Base-by-base conservation (phyloP, 2,329 filamentous ascomycete genomes). In the Ceratocystis cacaofunesta region DNA sequence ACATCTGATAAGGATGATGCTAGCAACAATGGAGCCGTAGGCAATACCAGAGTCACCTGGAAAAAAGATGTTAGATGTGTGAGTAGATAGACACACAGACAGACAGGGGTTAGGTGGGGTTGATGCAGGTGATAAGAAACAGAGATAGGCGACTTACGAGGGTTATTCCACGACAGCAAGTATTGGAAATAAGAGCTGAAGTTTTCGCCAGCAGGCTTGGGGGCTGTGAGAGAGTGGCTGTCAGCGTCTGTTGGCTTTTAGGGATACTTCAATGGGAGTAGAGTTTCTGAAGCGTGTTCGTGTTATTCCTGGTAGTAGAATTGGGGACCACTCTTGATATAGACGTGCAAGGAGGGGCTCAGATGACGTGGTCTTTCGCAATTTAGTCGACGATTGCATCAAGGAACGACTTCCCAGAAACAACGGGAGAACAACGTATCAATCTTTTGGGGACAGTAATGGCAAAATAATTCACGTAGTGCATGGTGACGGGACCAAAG, bases 111-210 rank as follows among this genome's bases (percentile, higher is more conserved):
- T 55, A 68, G 65, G 63, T 48, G 67, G 57, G 61, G 41, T 61
- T 41, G 61, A 46, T 48, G 17, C 22, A 19, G 1, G 25, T 41
- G 36, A 62, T 60, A 62, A 60, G 61, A 7, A 15, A 17, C 3
- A 32, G 22, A 41, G 32, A 41, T 41, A 52, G 32, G 12, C 41
- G 7, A 78, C 81, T 72, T 78, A 85, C 84, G 81, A 72, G 84
- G 84, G 73, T 86, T 85, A 72, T 85, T 80, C 84, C 85, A 88
- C 70, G 85, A 87, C 68, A 88, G 77, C 66, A 88, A 79, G 73
- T 86, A 83, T 62, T 80, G 82, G 75, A 88, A 88, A 76, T 87
- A 83, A 17, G 84, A 87, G 77, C 88, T 85, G 74, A 87, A 88
- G 75, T 86, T 83, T 67, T 84, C 87, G 72, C 87, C 75, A 62